Conservation (phyloP, 495 filamentous ascomycete genomes). For the Aspergillus carlsbadensis region DNA sequence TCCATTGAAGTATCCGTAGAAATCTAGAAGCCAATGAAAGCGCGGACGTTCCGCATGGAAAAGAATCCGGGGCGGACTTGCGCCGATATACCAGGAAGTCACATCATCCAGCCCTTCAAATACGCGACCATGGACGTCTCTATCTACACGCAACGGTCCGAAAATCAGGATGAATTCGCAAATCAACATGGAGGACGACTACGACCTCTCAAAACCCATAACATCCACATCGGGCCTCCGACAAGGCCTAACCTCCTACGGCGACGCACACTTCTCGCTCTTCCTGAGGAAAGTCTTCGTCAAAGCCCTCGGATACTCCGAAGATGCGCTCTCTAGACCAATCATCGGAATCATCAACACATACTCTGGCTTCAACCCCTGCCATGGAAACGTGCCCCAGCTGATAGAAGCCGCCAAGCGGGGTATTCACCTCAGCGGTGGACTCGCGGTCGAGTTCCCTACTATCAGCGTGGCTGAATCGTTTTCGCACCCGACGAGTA, state of each 20-base stretch:
- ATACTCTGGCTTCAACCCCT: conserved; percentile 65
- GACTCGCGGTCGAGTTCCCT: conserved; percentile 63
- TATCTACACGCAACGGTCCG: no score
- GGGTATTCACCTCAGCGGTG: conserved; percentile 60
- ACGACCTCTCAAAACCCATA: conserved; percentile 51
- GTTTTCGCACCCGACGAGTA: conserved; percentile 64
- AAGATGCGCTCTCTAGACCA: conserved; percentile 63
- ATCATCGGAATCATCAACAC: conserved; percentile 69
- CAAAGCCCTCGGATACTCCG: conserved; percentile 66
- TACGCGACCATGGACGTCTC: not conserved
- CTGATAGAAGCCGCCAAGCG: conserved; percentile 64
- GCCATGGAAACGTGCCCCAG: conserved; percentile 66
- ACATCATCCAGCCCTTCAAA: conserved; percentile 4
- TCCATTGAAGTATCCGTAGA: not conserved
- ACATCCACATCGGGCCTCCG: conserved; percentile 51
- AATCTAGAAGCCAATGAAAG: conserved; percentile 1
- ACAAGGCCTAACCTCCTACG: conserved; percentile 63
- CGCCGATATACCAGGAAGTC: conserved; percentile 7
- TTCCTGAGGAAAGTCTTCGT: conserved; percentile 71
- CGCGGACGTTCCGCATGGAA: conserved; percentile 2
- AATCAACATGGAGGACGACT: conserved; percentile 43
- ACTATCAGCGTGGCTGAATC: conserved; percentile 65
- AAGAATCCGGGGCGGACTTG: conserved; percentile 17
- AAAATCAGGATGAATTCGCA: no score
- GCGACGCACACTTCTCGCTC: conserved; percentile 66